Conservation (phyloP, 169 alveolate genomes). For the Plasmodium sp. region DNA sequence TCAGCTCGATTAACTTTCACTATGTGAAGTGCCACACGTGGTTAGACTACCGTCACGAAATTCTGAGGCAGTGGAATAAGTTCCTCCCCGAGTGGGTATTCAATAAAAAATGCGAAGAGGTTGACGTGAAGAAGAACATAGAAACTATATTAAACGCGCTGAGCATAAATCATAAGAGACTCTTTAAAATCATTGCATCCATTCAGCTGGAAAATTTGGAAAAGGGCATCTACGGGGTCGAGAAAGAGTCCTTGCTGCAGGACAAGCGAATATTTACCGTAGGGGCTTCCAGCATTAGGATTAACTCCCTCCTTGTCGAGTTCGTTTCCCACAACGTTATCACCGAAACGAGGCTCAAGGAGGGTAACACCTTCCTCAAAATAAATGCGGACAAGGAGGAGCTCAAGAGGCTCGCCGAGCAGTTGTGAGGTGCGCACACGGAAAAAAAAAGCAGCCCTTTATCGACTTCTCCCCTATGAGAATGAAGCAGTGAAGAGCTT, state of each 20-base stretch:
- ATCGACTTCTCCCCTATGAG: neutral
- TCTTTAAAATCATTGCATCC: conserved; percentile 81
- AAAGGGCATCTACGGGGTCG: conserved; percentile 66
- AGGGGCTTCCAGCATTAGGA: conserved; percentile 63
- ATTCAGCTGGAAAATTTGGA: conserved; percentile 80
- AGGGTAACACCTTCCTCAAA: conserved; percentile 59
- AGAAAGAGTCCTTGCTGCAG: conserved; percentile 51
- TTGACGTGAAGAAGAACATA: conserved; percentile 51
- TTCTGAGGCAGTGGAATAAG: conserved; percentile 65
- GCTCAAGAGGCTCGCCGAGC: conserved; percentile 28
- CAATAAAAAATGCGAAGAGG: conserved; percentile 57
- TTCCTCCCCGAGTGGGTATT: conserved; percentile 66
- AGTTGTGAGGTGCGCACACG: neutral
- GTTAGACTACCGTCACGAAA: conserved; percentile 64
- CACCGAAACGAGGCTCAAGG: conserved; percentile 65
- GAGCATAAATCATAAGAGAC: conserved; percentile 82
- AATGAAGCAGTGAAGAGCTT: neutral
- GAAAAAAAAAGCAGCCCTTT: neutral
- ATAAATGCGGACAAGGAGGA: conserved; percentile 63
- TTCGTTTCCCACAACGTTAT: conserved; percentile 69
- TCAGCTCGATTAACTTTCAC: conserved; percentile 37
- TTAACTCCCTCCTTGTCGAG: conserved; percentile 54
- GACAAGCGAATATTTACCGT: conserved; percentile 52
- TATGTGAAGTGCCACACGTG: conserved; percentile 64
- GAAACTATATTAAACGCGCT: conserved; percentile 80